Conservation (phyloP, 768 basidiomycete species). For the Boletus pseudo-olivaceus region DNA sequence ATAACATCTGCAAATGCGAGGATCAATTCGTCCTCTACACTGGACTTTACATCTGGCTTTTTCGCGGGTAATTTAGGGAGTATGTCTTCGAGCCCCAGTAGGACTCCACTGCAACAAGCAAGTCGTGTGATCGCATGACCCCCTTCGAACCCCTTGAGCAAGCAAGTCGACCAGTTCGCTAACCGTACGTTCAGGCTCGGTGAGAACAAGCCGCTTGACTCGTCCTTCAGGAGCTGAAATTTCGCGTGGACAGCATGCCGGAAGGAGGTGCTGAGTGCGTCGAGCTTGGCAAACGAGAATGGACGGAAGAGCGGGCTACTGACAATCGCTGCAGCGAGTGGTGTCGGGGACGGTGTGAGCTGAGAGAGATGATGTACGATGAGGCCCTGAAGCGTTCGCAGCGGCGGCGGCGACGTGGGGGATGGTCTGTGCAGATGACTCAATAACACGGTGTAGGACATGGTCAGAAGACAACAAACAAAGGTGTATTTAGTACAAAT, state of each 20-base stretch:
- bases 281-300: slow-evolving; percentile 28
- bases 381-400: slow-evolving; percentile 25
- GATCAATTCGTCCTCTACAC: slow-evolving; percentile 62
- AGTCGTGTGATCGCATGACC: slow-evolving; percentile 61
- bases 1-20: slow-evolving; percentile 73
- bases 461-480: slow-evolving; percentile 9
- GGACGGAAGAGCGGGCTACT: slow-evolving; percentile 31
- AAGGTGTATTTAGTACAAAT: slow-evolving; percentile 1
- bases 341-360: slow-evolving; percentile 29
- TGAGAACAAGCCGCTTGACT: slow-evolving; percentile 30
- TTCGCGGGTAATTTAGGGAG: slow-evolving; percentile 32
- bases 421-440: slow-evolving; percentile 27
- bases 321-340: slow-evolving; percentile 32
- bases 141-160: slow-evolving; percentile 60
- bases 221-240: slow-evolving; percentile 19
- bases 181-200: slow-evolving; percentile 39
- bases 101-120: slow-evolving; percentile 59
- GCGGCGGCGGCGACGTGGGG: slow-evolving; percentile 7
- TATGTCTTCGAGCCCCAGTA: slow-evolving; percentile 60
- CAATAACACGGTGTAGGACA: slow-evolving; percentile 26
- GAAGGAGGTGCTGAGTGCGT: slow-evolving; percentile 27
- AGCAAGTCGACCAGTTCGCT: slow-evolving; percentile 47
- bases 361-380: slow-evolving; percentile 28
- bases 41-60: slow-evolving; percentile 33
- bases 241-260: slow-evolving; percentile 33